Conservation (phyloP, 768 basidiomycete genomes). For the Leucosporidium scottii region DNA sequence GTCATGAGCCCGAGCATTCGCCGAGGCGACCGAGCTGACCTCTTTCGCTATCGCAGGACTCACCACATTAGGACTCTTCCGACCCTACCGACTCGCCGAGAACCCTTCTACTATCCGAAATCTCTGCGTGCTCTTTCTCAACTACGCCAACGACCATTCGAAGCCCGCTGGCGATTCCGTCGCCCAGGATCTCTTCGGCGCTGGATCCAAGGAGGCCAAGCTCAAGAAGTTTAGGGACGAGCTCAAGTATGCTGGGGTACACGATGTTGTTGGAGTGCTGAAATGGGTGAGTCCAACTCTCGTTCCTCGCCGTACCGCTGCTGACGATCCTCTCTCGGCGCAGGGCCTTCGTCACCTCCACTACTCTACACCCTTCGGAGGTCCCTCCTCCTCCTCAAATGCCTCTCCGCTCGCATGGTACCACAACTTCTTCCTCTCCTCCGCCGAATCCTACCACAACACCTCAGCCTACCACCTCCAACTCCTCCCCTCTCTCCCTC, state of each 20-base stretch:
- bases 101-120: background rate
- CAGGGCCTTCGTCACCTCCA: conserved; percentile 24
- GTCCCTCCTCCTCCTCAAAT: background rate
- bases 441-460: background rate
- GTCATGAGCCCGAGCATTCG: background rate
- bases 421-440: conserved; percentile 4
- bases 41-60: background rate
- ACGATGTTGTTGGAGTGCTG: conserved; percentile 22
- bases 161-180: background rate
- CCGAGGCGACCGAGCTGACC: background rate
- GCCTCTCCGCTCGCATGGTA: conserved; percentile 15
- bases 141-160: conserved; percentile 15
- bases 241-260: conserved; percentile 22
- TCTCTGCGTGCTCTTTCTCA: conserved; percentile 22
- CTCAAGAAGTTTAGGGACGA: conserved; percentile 25
- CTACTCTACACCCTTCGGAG: conserved; percentile 1
- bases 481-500: conserved; percentile 21
- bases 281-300: conserved; percentile 27
- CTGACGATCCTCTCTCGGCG: background rate
- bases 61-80: conserved; percentile 29
- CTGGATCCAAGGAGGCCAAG: conserved; percentile 14
- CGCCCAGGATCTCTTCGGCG: background rate
- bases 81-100: conserved; percentile 27
- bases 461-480: conserved; percentile 1
- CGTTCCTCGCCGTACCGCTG: background rate